Base-by-base conservation (phyloP, 2,329 filamentous ascomycete genomes). In the Penicillium sp. region DNA sequence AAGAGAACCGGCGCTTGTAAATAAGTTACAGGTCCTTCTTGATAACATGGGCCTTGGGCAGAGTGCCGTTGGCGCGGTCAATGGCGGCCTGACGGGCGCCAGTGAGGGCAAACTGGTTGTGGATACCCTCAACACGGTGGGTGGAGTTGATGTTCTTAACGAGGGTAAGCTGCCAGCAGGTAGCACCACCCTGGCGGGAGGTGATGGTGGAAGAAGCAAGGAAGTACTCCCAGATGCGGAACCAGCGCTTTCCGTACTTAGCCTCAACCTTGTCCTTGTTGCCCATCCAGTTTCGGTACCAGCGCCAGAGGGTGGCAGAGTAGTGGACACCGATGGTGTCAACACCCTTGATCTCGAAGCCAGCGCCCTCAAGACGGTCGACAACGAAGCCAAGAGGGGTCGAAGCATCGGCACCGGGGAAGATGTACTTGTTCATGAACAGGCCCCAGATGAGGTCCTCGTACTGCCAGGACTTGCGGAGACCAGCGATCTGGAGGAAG, bases 341-440 rank as follows among this genome's bases (percentile, higher is more conserved):
- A 63, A 96, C 80, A 66, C 82, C 82, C 87, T 97, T 98, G 75
- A 98, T 81, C 78, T 98, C 95, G 69, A 91, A 96, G 37, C 91
- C 91, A 62, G 90, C 89, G 56, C 84, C 87, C 80, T 99, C 95
- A 21, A 97, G 85, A 72, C 86, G 87, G 76, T 91, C 86, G 67
- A 96, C 82, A 69, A 95, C 91, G 78, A 88, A 95, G 66, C 91
- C 91, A 48, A 99, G 86, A 51, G 95, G 95, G 57, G 92, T 96
- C 44, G 91, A 96, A 52, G 95, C 95, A 73, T 98, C 95, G 51
- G 95, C 95, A 73, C 95, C 95, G 33, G 93, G 95, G 85, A 98
- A 98, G 75, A 98, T 84, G 78, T 98, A 96, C 82, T 96, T 97
- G 88, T 98, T 98, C 92, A 98, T 96, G 85, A 97, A 98, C 47